Percentiles rank a stretch among this genome's conserved stretches.
These are phyloP conservation scores for Eucalyptus caleyi DNA, from an alignment of 345 rosid genomes.

Conservation along the genomic window DNA sequence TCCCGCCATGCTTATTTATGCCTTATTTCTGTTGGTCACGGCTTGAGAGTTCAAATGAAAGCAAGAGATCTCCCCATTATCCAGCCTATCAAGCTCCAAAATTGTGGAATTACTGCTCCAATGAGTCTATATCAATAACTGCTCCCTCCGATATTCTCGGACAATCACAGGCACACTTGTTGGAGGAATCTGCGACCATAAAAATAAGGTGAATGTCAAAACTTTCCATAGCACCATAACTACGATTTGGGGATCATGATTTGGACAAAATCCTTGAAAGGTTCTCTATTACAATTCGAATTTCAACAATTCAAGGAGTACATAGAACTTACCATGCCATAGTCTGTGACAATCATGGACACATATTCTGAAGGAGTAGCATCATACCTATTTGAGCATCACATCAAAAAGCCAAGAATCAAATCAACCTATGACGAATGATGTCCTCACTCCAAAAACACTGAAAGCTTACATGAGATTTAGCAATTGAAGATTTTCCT, in stretches of 20 bases:
- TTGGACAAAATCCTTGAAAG: background rate
- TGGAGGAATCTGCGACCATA: constrained; percentile 63
- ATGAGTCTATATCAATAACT: constrained; percentile 28
- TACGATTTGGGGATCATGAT: background rate
- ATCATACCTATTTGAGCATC: constrained; percentile 52
- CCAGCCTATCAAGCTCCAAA: background rate
- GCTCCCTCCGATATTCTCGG: constrained; percentile 70
- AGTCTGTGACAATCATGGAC: constrained; percentile 83
- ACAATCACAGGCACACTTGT: constrained; percentile 97
- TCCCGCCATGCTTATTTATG: background rate
- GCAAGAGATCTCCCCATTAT: background rate
- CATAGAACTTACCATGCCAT: constrained; percentile 75
- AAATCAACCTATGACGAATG: background rate
- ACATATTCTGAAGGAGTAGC: constrained; percentile 88
- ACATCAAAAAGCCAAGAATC: background rate
- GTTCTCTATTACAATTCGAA: background rate
- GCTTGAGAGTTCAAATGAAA: background rate
- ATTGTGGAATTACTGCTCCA: background rate
- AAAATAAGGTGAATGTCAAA: background rate
- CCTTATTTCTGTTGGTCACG: background rate
- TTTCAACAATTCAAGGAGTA: background rate
- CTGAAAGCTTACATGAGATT: constrained; percentile 52
- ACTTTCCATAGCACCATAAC: background rate
- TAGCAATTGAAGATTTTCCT: constrained; percentile 63
- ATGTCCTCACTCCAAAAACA: background rate